These are phyloP conservation scores for Schwanniomyces occidentalis DNA, from an alignment of 805 yeast genomes.

Conservation along the genomic window DNA sequence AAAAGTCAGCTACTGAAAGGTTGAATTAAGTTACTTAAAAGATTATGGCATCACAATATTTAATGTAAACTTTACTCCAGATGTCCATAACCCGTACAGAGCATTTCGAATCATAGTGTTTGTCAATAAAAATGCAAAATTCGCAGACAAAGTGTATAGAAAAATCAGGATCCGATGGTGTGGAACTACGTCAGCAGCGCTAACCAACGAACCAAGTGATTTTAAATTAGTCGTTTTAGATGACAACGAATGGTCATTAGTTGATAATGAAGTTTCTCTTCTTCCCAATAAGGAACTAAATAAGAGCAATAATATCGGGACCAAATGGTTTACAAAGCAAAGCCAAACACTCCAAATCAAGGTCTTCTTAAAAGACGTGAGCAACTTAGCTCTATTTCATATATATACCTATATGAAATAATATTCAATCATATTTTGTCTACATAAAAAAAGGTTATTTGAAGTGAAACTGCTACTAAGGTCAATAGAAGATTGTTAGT, in stretches of 20 bases:
- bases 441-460: constrained; percentile 4
- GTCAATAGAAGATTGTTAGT: constrained; percentile 7
- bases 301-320: constrained; percentile 5
- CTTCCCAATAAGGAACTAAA: constrained; percentile 4
- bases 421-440: constrained; percentile 1
- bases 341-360: constrained; percentile 1
- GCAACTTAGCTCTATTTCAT: constrained; percentile 3
- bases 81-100: constrained; percentile 1
- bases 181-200: constrained; percentile 7
- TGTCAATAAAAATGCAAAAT: constrained; percentile 9
- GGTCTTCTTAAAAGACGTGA: constrained; percentile 1
- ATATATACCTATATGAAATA: neutral
- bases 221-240: constrained; percentile 9
- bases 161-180: constrained; percentile 11
- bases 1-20: too few species aligned
- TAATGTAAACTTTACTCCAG: constrained; percentile 5
- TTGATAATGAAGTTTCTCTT: constrained; percentile 4
- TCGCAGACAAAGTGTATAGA: constrained; percentile 12
- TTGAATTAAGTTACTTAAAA: too few species aligned
- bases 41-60: constrained; percentile 4
- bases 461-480: constrained; percentile 3
- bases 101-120: constrained; percentile 1
- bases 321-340: constrained; percentile 1
- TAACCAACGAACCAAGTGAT: neutral
- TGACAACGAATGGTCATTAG: constrained; percentile 10